Percentiles rank a stretch among this genome's conserved stretches.
phyloP scores from a whole-genome alignment of 495 filamentous ascomycete genomes.

The Podospora pseudoanserina region DNA sequence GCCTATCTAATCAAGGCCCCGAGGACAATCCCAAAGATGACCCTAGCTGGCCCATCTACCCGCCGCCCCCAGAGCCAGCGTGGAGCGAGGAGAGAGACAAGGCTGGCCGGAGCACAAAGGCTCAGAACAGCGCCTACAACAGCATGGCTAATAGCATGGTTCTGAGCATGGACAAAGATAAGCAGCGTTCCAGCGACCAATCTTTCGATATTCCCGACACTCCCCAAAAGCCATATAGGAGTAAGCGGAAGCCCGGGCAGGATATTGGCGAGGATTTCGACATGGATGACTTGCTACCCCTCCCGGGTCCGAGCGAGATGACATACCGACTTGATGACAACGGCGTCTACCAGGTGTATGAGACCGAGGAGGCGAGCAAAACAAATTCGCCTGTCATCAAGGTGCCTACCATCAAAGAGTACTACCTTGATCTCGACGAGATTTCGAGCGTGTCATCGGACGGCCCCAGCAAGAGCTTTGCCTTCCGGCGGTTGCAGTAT shows the following conservation, averaged over 20 bases:
- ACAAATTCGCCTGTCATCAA: conserved; percentile 64
- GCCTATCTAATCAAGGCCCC: conserved; percentile 75
- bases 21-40: conserved; percentile 84
- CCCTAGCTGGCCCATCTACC: conserved; percentile 82
- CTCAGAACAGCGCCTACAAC: conserved; percentile 39
- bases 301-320: conserved; percentile 67
- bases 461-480: conserved; percentile 94
- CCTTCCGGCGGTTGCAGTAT: conserved; percentile 89
- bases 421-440: conserved; percentile 89
- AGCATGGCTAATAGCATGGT: conserved; percentile 56
- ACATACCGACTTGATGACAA: conserved; percentile 72
- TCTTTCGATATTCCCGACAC: conserved; percentile 19
- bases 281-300: conserved; percentile 67
- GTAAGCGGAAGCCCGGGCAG: conserved; percentile 79
- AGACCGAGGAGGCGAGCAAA: conserved; percentile 58
- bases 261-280: conserved; percentile 78
- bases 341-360: conserved; percentile 89
- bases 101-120: conserved; percentile 34
- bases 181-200: conserved; percentile 20
- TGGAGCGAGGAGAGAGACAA: conserved; percentile 71
- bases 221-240: conserved; percentile 34
- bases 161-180: conserved; percentile 42
- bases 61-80: conserved; percentile 80
- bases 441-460: conserved; percentile 83
- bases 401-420: conserved; percentile 87